Evolutionary conservation across 1,284 basidiomycete genomes (phyloP).

Genomic region (Limonomyces culmigenus): DNA sequence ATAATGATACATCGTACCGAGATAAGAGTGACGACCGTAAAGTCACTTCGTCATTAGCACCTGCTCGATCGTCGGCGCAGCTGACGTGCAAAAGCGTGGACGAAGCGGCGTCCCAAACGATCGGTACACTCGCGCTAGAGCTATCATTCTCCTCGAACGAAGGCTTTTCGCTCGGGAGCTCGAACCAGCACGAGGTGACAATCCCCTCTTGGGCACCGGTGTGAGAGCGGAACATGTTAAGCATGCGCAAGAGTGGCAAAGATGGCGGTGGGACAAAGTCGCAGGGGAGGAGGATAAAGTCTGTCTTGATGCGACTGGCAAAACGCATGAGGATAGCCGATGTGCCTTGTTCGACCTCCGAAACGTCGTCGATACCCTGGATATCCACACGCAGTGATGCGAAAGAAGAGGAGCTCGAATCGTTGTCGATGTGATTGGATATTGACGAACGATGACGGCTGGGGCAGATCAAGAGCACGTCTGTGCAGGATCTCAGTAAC

Average conservation of each 20-base stretch:
- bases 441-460: slow-evolving; percentile 55
- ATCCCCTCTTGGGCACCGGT: slow-evolving; percentile 47
- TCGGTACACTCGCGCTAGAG: slow-evolving; percentile 23
- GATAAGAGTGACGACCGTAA: slow-evolving; percentile 59
- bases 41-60: slow-evolving; percentile 59
- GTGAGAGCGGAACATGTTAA: slow-evolving; percentile 73
- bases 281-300: slow-evolving; percentile 85
- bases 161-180: slow-evolving; percentile 36
- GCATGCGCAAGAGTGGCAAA: slow-evolving; percentile 49
- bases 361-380: slow-evolving; percentile 59
- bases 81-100: slow-evolving; percentile 60
- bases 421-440: slow-evolving; percentile 68
- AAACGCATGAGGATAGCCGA: slow-evolving; percentile 57
- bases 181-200: slow-evolving; percentile 68
- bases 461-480: slow-evolving; percentile 76
- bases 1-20: slow-evolving; percentile 22
- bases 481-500: too few relatives aligned
- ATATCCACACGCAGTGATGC: slow-evolving; percentile 54
- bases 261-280: slow-evolving; percentile 72
- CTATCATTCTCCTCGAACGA: slow-evolving; percentile 51
- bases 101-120: slow-evolving; percentile 48
- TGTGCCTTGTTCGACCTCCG: slow-evolving; percentile 46
- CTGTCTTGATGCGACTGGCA: slow-evolving; percentile 49
- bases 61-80: slow-evolving; percentile 45
- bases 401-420: slow-evolving; percentile 27